phyloP scores from a whole-genome alignment of 331 rosid genomes.

The Quercus tomentella region DNA sequence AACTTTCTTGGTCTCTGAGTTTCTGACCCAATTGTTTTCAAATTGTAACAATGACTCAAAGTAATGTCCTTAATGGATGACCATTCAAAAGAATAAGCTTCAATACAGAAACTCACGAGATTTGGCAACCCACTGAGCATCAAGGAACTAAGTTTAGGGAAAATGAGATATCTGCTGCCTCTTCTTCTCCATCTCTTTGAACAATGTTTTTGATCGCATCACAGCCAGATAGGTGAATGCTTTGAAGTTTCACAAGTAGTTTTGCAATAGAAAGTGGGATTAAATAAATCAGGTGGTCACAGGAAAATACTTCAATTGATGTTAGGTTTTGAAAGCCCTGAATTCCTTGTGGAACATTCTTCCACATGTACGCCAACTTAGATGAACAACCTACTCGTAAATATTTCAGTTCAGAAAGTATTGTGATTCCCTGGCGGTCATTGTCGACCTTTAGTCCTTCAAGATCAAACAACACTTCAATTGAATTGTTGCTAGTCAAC shows the following conservation, averaged over 20 bases:
- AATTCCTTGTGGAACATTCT: constrained; percentile 6
- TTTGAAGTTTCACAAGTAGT: constrained; percentile 2
- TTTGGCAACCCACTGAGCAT: rapidly evolving
- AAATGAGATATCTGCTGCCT: neutral
- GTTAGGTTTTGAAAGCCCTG: constrained; percentile 24
- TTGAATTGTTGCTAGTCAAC: neutral
- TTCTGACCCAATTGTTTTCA: neutral
- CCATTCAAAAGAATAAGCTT: neutral
- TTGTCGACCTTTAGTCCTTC: neutral
- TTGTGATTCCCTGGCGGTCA: neutral
- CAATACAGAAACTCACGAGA: neutral
- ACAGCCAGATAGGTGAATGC: rapidly evolving
- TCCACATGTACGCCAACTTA: constrained; percentile 1
- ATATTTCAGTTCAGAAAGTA: neutral
- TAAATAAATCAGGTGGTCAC: neutral
- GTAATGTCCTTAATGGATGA: neutral
- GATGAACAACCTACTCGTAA: rapidly evolving
- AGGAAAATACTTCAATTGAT: rapidly evolving
- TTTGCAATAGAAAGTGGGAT: neutral
- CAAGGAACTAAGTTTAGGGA: neutral
- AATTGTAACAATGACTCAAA: neutral
- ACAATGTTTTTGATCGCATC: neutral
- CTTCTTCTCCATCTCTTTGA: neutral
- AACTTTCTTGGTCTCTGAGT: neutral
- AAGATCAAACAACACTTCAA: constrained; percentile 23